Base-by-base conservation (phyloP, 345 rosid genomes). In the Citrus cavaleriei region DNA sequence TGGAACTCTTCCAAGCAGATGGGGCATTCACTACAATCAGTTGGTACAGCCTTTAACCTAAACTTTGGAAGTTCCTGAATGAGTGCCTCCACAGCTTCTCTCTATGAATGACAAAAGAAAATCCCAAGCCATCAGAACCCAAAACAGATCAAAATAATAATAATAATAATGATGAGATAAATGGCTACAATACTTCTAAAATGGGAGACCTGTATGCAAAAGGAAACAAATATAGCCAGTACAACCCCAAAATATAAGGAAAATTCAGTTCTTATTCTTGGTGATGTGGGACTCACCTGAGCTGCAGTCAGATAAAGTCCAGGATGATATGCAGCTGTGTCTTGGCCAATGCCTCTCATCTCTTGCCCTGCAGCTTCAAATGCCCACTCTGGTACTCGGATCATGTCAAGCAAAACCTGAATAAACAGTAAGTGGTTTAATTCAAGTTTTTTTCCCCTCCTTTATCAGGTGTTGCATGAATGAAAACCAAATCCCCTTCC, bases 301-400 rank as follows among this genome's bases (percentile, higher is more conserved):
- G 99, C 91, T 63, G 93, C 85, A 81, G 97, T 92, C 90, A 97
- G 83, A 83, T 91, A 97, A 77, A 93, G 95, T 75, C 99, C 98
- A 76, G 99, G 99, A 81, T 94, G 99, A 83, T 94, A 97, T 28
- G 97, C 82, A 51, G 97, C 87, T 80, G 95, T 86, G 84, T 97
- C 98, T 86, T 91, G 96, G 62, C 95, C 93, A 90, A 94, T 91
- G 82, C 86, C 91, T 88, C 98, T 93, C 98, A 93, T 88, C 87
- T 97, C 99, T 89, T 94, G 99, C 81, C 98, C 98, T 8, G 99
- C 97, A 63, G 99, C 99, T 88, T 97, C 98, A 86, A 94, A 93
- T 83, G 99, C 97, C 99, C 99, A 97, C 79, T 91, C 98, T 59
- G 99, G 98, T 74, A 94, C 98, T 73, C 95, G 87, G 70, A 97